These are phyloP conservation scores for Mrakia frigida DNA, from an alignment of 768 basidiomycete genomes.

Conservation along the genomic window DNA sequence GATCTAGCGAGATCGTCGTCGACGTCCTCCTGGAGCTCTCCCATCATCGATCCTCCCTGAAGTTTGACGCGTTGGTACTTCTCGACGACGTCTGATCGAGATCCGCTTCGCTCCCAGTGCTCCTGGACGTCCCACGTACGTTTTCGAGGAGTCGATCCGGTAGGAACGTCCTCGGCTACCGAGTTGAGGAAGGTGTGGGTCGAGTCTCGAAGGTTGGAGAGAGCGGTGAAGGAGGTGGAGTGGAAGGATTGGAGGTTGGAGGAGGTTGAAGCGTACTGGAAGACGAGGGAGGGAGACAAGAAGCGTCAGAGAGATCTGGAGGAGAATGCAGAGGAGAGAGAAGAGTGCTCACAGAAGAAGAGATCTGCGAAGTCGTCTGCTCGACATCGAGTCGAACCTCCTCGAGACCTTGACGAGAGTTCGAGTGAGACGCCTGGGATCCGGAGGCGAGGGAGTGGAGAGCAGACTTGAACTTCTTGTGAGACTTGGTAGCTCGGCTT, in stretches of 20 bases:
- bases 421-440: slow-evolving; percentile 45
- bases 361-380: background rate
- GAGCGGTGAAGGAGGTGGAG: slow-evolving; percentile 47
- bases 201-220: slow-evolving; percentile 53
- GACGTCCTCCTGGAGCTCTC: background rate
- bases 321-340: slow-evolving; percentile 34
- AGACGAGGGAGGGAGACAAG: slow-evolving; percentile 3
- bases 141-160: slow-evolving; percentile 72
- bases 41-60: background rate
- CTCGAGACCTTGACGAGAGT: slow-evolving; percentile 42
- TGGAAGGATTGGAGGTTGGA: slow-evolving; percentile 50
- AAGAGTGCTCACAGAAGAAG: slow-evolving; percentile 11
- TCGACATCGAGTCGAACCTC: slow-evolving; percentile 8
- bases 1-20: slow-evolving; percentile 9
- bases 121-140: slow-evolving; percentile 65
- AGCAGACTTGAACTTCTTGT: slow-evolving; percentile 17
- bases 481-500: slow-evolving; percentile 1
- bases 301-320: background rate
- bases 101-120: slow-evolving; percentile 65
- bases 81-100: slow-evolving; percentile 56
- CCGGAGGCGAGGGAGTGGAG: slow-evolving; percentile 8
- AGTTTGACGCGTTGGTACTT: slow-evolving; percentile 24
- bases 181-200: slow-evolving; percentile 47
- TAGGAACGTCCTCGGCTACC: slow-evolving; percentile 52
- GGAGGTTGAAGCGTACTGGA: slow-evolving; percentile 49